Percentiles rank a stretch among this genome's conserved stretches.
Conservation (phyloP, 148 eudicot genomes). For the Euryodendron excelsum region DNA sequence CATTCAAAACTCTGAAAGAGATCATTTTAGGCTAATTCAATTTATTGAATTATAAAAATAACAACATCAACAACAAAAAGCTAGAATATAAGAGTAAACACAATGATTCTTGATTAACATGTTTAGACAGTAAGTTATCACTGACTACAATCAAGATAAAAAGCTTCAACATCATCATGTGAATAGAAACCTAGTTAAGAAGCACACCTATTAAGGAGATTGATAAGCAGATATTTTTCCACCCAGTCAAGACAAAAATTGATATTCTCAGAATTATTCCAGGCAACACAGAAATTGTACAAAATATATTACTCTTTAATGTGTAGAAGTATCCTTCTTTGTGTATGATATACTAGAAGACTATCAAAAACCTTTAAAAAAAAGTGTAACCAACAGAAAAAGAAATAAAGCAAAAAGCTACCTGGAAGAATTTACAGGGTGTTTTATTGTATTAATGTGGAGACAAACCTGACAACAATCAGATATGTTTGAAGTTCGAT, state of each 20-base stretch:
- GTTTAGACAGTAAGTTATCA: no score
- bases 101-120: no score
- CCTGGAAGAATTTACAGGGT: constrained; percentile 58
- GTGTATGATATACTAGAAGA: background rate
- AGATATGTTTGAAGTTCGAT: background rate
- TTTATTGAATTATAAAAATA: background rate
- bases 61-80: background rate
- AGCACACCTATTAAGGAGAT: no score
- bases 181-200: no score
- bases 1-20: constrained; percentile 57
- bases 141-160: no score
- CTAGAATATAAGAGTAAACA: no score
- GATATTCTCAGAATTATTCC: background rate
- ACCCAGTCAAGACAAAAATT: background rate
- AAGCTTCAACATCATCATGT: no score
- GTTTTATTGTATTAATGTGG: constrained; percentile 49
- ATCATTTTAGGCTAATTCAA: background rate
- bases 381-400: background rate
- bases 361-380: constrained; percentile 11
- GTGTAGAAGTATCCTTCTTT: background rate
- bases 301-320: background rate
- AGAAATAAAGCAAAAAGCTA: constrained; percentile 20
- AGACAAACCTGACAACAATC: constrained; percentile 70
- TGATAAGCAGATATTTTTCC: no score
- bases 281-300: background rate